A percentile compares a stretch with the other conserved stretches of the same genome.
These are phyloP conservation scores for Parmelia sp. DNA, from an alignment of 495 filamentous ascomycete species.

Conservation along the genomic window DNA sequence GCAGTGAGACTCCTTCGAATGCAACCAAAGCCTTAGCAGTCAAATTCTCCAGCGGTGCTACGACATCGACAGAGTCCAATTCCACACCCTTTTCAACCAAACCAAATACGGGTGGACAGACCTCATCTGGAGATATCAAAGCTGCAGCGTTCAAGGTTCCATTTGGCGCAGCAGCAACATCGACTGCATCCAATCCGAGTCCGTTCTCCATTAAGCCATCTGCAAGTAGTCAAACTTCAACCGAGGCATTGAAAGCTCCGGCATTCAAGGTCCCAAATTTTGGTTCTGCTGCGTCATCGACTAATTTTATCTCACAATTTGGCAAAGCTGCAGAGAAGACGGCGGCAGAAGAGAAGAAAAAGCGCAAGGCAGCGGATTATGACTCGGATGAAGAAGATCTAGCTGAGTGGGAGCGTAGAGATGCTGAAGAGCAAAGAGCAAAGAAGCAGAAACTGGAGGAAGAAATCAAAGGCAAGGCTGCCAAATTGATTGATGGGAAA, in stretches of 20 bases:
- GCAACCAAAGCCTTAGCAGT: slow-evolving; percentile 18
- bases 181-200: not conserved
- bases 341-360: slow-evolving; percentile 39
- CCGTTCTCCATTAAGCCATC: not conserved
- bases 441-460: slow-evolving; percentile 34
- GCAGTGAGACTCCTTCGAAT: slow-evolving; percentile 19
- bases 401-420: slow-evolving; percentile 34
- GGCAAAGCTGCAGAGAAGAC: slow-evolving; percentile 22
- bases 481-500: slow-evolving; percentile 4
- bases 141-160: slow-evolving; percentile 22
- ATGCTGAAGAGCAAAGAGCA: slow-evolving; percentile 26
- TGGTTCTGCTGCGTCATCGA: slow-evolving; percentile 14
- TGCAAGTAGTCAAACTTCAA: not conserved
- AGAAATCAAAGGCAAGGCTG: not conserved
- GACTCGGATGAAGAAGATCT: slow-evolving; percentile 51
- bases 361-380: slow-evolving; percentile 52
- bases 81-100: not conserved
- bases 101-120: not conserved
- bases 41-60: slow-evolving; percentile 3
- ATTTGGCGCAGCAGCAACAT: slow-evolving; percentile 5
- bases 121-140: not conserved
- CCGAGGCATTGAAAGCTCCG: slow-evolving; percentile 13
- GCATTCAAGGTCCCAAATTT: slow-evolving; percentile 24
- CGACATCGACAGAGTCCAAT: not conserved
- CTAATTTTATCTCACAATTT: slow-evolving; percentile 32